These are phyloP conservation scores for Pseudocercospora vitis DNA, from an alignment of 2,329 filamentous ascomycete species.

Conservation along the genomic window DNA sequence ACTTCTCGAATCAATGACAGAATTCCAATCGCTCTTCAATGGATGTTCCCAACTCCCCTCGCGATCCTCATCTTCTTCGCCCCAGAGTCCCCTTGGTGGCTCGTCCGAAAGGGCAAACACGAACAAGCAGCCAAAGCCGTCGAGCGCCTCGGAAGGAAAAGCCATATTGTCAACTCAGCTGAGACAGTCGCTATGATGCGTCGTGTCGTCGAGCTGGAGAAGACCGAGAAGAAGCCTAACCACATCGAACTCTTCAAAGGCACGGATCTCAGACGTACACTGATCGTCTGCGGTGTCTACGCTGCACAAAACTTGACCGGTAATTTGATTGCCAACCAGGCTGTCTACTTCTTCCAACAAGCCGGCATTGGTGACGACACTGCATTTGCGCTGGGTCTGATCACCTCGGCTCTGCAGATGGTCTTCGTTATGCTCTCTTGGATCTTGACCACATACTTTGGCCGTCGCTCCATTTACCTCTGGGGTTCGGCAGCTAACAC, in stretches of 20 bases:
- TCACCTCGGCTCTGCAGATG: constrained; percentile 63
- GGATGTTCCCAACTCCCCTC: constrained; percentile 60
- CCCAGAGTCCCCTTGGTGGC: constrained; percentile 57
- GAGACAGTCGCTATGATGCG: constrained; percentile 61
- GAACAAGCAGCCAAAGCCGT: constrained; percentile 51
- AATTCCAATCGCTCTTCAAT: constrained; percentile 58
- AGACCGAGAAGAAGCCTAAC: constrained; percentile 48
- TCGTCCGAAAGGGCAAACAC: constrained; percentile 51
- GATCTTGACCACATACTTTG: constrained; percentile 64
- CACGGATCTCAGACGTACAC: constrained; percentile 55
- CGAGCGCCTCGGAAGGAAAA: constrained; percentile 51
- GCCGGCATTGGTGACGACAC: constrained; percentile 57
- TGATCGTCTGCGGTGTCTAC: constrained; percentile 59
- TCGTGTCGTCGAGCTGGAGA: constrained; percentile 58
- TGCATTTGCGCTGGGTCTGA: constrained; percentile 63
- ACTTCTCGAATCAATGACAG: no score
- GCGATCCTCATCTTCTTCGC: constrained; percentile 54
- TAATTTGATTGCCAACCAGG: constrained; percentile 64
- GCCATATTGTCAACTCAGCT: constrained; percentile 38
- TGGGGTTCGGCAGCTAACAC: constrained; percentile 59
- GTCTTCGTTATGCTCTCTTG: constrained; percentile 67
- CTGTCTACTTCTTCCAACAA: constrained; percentile 63
- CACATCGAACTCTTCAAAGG: constrained; percentile 57
- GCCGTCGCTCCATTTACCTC: constrained; percentile 64
- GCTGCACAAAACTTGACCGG: constrained; percentile 62